Evolutionary conservation across 352 stramenopile genomes (phyloP).

Genomic region (Globisporangium carolinianum): DNA sequence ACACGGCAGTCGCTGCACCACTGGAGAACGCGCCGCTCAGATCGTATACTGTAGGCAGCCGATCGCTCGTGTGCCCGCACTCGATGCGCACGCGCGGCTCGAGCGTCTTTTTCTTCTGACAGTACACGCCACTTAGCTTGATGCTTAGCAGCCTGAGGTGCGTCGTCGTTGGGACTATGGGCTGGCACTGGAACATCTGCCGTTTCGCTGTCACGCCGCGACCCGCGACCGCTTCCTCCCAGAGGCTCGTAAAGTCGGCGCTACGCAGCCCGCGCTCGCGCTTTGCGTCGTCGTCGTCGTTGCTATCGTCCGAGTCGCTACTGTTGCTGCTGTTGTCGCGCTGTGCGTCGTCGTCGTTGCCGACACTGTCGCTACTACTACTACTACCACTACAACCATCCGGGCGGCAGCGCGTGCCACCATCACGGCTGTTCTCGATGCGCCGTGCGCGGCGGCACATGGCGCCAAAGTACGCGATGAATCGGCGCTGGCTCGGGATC

Average conservation of each 20-base stretch:
- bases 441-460: slow-evolving; percentile 30
- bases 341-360: no score
- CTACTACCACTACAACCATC: no score
- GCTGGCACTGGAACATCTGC: slow-evolving; percentile 17
- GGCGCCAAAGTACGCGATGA: slow-evolving; percentile 65
- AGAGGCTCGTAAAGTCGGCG: slow-evolving; percentile 35
- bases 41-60: slow-evolving; percentile 15
- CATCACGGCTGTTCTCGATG: neutral
- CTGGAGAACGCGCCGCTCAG: slow-evolving; percentile 17
- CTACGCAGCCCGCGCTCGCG: slow-evolving; percentile 27
- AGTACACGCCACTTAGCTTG: slow-evolving; percentile 33
- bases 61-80: slow-evolving; percentile 20
- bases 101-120: slow-evolving; percentile 26
- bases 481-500: slow-evolving; percentile 74
- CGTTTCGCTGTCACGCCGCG: slow-evolving; percentile 15
- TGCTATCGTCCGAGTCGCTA: slow-evolving; percentile 10
- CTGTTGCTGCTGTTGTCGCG: slow-evolving; percentile 1
- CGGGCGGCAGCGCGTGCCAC: no score
- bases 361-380: no score
- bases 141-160: slow-evolving; percentile 36
- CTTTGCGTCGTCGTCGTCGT: slow-evolving; percentile 15
- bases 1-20: neutral
- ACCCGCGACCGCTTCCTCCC: slow-evolving; percentile 35
- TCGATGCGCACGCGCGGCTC: slow-evolving; percentile 53
- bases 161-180: slow-evolving; percentile 19